A percentile compares a stretch with the other conserved stretches of the same genome.
Evolutionary conservation across 257 asterid genomes (phyloP).

Genomic region (Solanum dulcamara): DNA sequence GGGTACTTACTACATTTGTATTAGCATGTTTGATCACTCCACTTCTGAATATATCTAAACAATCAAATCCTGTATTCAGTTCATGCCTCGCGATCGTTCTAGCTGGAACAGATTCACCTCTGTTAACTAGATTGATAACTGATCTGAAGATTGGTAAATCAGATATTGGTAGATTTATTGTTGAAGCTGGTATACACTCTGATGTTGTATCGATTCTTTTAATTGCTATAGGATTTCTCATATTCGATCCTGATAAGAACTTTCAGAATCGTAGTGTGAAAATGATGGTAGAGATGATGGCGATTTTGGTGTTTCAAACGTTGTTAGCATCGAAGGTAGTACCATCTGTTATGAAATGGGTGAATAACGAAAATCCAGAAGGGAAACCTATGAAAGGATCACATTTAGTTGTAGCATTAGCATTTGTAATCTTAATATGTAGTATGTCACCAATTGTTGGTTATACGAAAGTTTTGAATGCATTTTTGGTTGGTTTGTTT

Average conservation of each 20-base stretch:
- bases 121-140: conserved; percentile 55
- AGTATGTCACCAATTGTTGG: conserved; percentile 41
- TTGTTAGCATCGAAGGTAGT: conserved; percentile 53
- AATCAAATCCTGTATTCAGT: conserved; percentile 31
- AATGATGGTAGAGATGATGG: conserved; percentile 15
- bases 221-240: conserved; percentile 42
- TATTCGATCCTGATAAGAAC: conserved; percentile 37
- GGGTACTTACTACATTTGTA: conserved; percentile 53
- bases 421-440: conserved; percentile 47
- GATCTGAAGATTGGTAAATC: conserved; percentile 91
- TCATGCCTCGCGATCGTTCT: conserved; percentile 48
- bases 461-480: conserved; percentile 56
- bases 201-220: conserved; percentile 51
- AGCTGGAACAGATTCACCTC: conserved; percentile 61
- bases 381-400: conserved; percentile 93
- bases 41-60: conserved; percentile 22
- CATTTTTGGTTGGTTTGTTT: conserved; percentile 68
- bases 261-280: conserved; percentile 19
- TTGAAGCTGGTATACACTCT: conserved; percentile 60
- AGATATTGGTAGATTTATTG: conserved; percentile 75
- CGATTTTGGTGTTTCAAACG: conserved; percentile 25
- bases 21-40: conserved; percentile 47
- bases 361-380: conserved; percentile 73
- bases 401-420: conserved; percentile 60
- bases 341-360: conserved; percentile 74